These are phyloP conservation scores for Coemansia sp. DNA, from an alignment of 192 early-diverging fungal genomes.

Conservation along the genomic window DNA sequence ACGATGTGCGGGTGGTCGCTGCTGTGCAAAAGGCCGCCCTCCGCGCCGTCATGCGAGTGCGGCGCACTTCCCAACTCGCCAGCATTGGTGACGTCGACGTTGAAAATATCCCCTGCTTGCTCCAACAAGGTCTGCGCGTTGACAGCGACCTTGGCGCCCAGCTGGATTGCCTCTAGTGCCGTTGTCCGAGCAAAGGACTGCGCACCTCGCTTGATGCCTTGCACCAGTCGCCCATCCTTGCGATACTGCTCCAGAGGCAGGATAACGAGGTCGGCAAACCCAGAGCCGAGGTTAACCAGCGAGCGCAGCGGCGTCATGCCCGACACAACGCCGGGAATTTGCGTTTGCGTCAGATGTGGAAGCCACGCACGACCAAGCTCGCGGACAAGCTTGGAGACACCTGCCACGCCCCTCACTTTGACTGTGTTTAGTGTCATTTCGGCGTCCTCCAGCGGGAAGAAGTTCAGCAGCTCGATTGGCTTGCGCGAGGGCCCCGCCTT, in stretches of 20 bases:
- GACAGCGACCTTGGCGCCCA: constrained; percentile 81
- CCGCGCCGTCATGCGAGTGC: constrained; percentile 30
- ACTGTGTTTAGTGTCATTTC: constrained; percentile 81
- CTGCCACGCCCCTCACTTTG: constrained; percentile 75
- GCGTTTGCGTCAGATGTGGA: constrained; percentile 88
- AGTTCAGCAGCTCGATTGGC: constrained; percentile 70
- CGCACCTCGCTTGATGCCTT: constrained; percentile 83
- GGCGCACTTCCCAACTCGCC: constrained; percentile 33
- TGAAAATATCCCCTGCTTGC: constrained; percentile 80
- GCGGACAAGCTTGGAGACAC: constrained; percentile 63
- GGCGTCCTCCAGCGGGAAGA: constrained; percentile 89
- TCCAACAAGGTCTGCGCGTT: constrained; percentile 89
- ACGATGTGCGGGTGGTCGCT: constrained; percentile 5
- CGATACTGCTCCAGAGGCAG: constrained; percentile 93
- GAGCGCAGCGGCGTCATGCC: constrained; percentile 87
- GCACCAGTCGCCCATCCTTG: constrained; percentile 84
- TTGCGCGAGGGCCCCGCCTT: constrained; percentile 5
- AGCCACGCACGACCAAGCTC: constrained; percentile 75
- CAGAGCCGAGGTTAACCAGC: constrained; percentile 84
- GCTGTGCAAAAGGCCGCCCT: neutral
- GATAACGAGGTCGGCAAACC: constrained; percentile 87
- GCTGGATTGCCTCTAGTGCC: constrained; percentile 84
- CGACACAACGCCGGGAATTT: constrained; percentile 83
- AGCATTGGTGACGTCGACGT: constrained; percentile 35
- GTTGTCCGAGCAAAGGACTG: constrained; percentile 87